Conservation (phyloP, 2,329 filamentous ascomycete species). For the Clonostachys sp. region DNA sequence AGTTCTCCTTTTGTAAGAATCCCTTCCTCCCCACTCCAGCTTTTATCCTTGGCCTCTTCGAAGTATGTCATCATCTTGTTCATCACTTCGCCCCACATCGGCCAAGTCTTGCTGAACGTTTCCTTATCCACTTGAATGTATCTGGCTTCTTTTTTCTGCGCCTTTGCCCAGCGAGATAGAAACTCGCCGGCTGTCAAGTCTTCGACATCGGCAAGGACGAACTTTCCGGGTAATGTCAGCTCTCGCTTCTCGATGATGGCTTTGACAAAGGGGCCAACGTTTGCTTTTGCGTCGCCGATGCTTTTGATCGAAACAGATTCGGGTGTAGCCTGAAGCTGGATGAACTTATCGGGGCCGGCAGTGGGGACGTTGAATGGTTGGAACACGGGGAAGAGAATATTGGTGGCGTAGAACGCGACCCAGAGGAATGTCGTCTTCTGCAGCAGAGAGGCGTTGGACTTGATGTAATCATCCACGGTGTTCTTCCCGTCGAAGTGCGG, state of each 20-base stretch:
- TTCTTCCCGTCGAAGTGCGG: slow-evolving; percentile 38
- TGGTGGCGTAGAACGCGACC: slow-evolving; percentile 26
- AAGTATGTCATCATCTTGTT: slow-evolving; percentile 17
- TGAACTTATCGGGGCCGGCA: slow-evolving; percentile 10
- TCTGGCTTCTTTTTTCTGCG: slow-evolving; percentile 4
- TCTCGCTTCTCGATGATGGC: slow-evolving; percentile 21
- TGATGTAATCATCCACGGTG: slow-evolving; percentile 31
- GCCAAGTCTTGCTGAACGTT: slow-evolving; percentile 17
- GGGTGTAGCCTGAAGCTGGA: slow-evolving; percentile 17
- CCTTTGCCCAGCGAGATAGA: slow-evolving; percentile 19
- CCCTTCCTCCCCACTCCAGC: slow-evolving; percentile 12
- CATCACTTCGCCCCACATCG: slow-evolving; percentile 17
- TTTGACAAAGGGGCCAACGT: slow-evolving; percentile 22
- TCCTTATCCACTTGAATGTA: not conserved
- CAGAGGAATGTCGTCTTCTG: slow-evolving; percentile 33
- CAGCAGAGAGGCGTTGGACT: slow-evolving; percentile 13
- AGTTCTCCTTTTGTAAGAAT: slow-evolving; percentile 15
- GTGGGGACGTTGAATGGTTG: slow-evolving; percentile 1
- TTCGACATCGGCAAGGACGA: slow-evolving; percentile 19
- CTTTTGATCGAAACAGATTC: slow-evolving; percentile 16
- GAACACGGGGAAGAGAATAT: slow-evolving; percentile 12
- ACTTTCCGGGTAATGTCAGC: slow-evolving; percentile 15
- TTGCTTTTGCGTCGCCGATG: slow-evolving; percentile 21
- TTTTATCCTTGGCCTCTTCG: slow-evolving; percentile 13
- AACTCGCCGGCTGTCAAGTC: slow-evolving; percentile 15